These are phyloP conservation scores for Apiospora pterosperma DNA, from an alignment of 2,329 filamentous ascomycete genomes.

Conservation along the genomic window DNA sequence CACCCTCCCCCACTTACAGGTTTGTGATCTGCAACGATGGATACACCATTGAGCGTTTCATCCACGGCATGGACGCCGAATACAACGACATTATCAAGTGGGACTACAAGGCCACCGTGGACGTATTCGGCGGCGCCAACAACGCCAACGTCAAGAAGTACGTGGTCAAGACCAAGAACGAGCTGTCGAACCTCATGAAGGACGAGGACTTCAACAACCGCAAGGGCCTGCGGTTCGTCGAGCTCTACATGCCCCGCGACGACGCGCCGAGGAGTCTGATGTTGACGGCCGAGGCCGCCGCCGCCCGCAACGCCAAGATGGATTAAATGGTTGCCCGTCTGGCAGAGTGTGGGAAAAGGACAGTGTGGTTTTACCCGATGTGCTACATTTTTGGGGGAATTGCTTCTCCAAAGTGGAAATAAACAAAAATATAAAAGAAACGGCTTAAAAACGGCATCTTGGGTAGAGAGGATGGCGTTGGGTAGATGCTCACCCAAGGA, in stretches of 20 bases:
- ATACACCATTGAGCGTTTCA: conserved; percentile 85
- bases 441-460: conserved; percentile 1
- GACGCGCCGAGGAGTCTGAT: conserved; percentile 72
- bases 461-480: conserved; percentile 1
- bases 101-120: conserved; percentile 67
- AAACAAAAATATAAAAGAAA: no score
- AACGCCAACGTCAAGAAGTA: conserved; percentile 59
- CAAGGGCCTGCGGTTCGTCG: conserved; percentile 65
- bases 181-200: conserved; percentile 63
- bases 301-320: conserved; percentile 56
- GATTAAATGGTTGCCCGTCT: no score
- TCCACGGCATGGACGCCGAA: conserved; percentile 73
- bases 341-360: neutral
- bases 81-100: conserved; percentile 82
- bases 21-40: conserved; percentile 87
- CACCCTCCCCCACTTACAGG: conserved; percentile 28
- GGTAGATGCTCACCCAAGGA: neutral
- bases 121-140: conserved; percentile 62
- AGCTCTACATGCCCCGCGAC: conserved; percentile 75
- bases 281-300: conserved; percentile 67
- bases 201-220: conserved; percentile 61
- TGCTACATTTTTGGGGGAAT: neutral
- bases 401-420: neutral
- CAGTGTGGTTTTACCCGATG: neutral
- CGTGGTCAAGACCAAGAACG: conserved; percentile 64